These are phyloP conservation scores for Colletotrichum viniferum DNA, from an alignment of 2,329 filamentous ascomycete species.

Conservation along the genomic window DNA sequence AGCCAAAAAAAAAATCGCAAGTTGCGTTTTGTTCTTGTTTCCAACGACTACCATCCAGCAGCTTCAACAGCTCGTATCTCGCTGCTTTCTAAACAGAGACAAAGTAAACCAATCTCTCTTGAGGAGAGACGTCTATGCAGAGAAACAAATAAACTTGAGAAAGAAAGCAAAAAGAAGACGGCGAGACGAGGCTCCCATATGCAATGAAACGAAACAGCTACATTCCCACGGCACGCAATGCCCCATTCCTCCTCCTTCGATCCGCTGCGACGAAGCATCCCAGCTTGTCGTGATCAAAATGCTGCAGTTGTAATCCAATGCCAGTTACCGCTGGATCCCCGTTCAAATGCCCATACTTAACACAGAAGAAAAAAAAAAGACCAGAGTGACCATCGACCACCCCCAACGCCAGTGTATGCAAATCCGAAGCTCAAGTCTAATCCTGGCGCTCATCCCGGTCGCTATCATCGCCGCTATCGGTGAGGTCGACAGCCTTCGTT, in stretches of 20 bases:
- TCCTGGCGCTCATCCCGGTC: constrained; percentile 45
- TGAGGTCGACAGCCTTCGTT: constrained; percentile 56
- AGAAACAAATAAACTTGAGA: neutral
- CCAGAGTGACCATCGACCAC: neutral
- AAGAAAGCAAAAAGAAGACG: neutral
- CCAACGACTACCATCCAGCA: neutral
- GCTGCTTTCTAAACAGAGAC: neutral
- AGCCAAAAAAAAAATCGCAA: neutral
- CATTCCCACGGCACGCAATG: neutral
- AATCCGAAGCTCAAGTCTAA: neutral
- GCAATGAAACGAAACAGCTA: neutral
- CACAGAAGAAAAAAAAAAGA: neutral
- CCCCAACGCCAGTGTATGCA: constrained; percentile 16
- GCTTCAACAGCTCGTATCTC: neutral
- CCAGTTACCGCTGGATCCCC: neutral
- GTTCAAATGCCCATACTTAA: neutral
- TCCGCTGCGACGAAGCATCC: neutral
- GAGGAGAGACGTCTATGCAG: neutral
- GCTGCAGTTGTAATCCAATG: neutral
- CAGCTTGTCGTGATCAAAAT: neutral
- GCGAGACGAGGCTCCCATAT: neutral
- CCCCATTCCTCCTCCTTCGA: neutral
- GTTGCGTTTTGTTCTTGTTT: neutral
- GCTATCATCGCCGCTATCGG: constrained; percentile 48
- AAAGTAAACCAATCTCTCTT: neutral